Evolutionary conservation across 495 filamentous ascomycete genomes (phyloP).

Genomic region (Trypethelium eluteriae): DNA sequence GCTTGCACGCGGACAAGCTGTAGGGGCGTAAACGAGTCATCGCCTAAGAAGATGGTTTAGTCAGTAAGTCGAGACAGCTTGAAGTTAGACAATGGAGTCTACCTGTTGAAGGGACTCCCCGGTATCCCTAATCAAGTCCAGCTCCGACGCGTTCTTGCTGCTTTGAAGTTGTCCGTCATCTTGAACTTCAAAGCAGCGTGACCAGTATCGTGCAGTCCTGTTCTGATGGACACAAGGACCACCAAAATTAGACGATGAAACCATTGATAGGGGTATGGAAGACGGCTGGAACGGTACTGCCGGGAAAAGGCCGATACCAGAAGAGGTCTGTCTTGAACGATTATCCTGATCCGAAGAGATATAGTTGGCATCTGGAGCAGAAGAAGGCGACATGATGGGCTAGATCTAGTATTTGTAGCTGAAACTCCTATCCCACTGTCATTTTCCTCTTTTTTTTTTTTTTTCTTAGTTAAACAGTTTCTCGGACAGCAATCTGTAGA

Average conservation of each 20-base stretch:
- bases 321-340: not conserved
- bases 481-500: not conserved
- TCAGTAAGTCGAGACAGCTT: not conserved
- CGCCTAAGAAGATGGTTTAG: not conserved
- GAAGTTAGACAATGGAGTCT: not conserved
- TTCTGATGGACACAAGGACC: constrained; percentile 3
- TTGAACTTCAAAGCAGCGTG: not conserved
- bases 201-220: not conserved
- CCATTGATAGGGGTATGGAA: not conserved
- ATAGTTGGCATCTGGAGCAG: not conserved
- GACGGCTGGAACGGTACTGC: not conserved
- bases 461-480: not conserved
- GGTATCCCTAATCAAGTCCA: not conserved
- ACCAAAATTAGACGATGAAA: not conserved
- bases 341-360: not conserved
- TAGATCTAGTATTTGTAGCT: not conserved
- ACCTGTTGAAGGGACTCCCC: constrained; percentile 2
- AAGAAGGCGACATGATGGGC: not conserved
- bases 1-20: constrained; percentile 1
- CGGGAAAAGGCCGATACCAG: not conserved
- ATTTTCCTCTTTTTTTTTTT: not conserved
- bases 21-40: not conserved
- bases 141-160: not conserved
- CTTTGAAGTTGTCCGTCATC: not conserved
- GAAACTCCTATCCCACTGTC: not conserved